These are phyloP conservation scores for Fusarium chlamydosporum DNA, from an alignment of 2,329 filamentous ascomycete species.

Conservation along the genomic window DNA sequence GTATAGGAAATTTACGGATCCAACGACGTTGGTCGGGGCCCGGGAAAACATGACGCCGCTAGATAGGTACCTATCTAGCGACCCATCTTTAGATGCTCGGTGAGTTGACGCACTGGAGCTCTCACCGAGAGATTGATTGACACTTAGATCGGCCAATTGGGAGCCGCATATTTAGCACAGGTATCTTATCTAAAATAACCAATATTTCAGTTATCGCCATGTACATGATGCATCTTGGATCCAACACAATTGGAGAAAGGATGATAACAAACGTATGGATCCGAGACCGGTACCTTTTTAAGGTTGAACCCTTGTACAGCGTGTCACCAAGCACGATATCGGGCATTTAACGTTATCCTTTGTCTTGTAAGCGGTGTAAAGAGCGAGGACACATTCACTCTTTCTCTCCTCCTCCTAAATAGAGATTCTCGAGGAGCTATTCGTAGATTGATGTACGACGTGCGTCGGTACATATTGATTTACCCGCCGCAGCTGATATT, in stretches of 20 bases:
- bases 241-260: neutral
- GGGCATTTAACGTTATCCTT: constrained; percentile 5
- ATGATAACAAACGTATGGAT: constrained; percentile 10
- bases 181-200: constrained; percentile 28
- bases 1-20: constrained; percentile 48
- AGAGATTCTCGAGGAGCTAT: constrained; percentile 4
- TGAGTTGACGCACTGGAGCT: constrained; percentile 7
- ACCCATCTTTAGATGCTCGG: constrained; percentile 2
- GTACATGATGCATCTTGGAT: constrained; percentile 11
- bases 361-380: constrained; percentile 21
- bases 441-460: constrained; percentile 3
- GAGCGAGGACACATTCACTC: constrained; percentile 5
- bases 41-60: constrained; percentile 46
- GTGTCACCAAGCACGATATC: constrained; percentile 26
- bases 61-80: neutral
- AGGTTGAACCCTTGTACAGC: constrained; percentile 19
- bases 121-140: constrained; percentile 17
- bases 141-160: constrained; percentile 39
- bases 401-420: neutral
- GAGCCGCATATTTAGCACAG: neutral
- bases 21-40: constrained; percentile 20
- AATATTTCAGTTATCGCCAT: constrained; percentile 32
- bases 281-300: constrained; percentile 30
- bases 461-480: constrained; percentile 6
- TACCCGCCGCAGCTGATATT: constrained; percentile 11